Evolutionary conservation across 2,329 filamentous ascomycete species (phyloP).

Genomic region (Grosmannia serpens): DNA sequence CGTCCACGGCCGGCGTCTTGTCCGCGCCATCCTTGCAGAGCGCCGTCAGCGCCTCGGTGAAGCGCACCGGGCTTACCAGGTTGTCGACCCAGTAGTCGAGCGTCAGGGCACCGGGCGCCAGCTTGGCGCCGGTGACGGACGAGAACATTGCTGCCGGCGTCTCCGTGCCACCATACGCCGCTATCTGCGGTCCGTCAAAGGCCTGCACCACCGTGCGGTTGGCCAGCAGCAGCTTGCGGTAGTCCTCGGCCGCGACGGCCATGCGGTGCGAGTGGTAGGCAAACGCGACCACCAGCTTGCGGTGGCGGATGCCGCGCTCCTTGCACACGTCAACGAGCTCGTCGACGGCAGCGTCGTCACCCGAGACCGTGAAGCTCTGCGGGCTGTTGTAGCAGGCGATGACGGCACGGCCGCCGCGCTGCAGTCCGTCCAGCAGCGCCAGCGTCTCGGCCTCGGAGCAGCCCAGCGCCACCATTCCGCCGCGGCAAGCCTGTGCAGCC

Average conservation of each 20-base stretch:
- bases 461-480: slow-evolving; percentile 37
- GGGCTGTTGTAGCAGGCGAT: slow-evolving; percentile 25
- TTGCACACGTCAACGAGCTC: slow-evolving; percentile 6
- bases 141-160: slow-evolving; percentile 13
- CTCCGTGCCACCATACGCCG: background rate
- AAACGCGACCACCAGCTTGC: slow-evolving; percentile 18
- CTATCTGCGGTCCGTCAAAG: background rate
- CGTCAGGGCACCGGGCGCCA: slow-evolving; percentile 10
- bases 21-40: slow-evolving; percentile 9
- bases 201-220: slow-evolving; percentile 5
- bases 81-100: slow-evolving; percentile 18
- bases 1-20: slow-evolving; percentile 9
- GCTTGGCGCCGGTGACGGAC: slow-evolving; percentile 11
- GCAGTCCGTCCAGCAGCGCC: slow-evolving; percentile 10
- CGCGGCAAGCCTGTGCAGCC: slow-evolving; percentile 12
- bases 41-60: slow-evolving; percentile 15
- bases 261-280: slow-evolving; percentile 25
- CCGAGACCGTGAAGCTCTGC: slow-evolving; percentile 24
- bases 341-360: slow-evolving; percentile 11
- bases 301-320: slow-evolving; percentile 12
- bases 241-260: slow-evolving; percentile 12
- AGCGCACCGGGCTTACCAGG: slow-evolving; percentile 17
- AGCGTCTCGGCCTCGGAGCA: slow-evolving; percentile 23
- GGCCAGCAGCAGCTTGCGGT: slow-evolving; percentile 11
- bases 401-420: slow-evolving; percentile 18